These are phyloP conservation scores for Citrus hindsii DNA, from an alignment of 345 rosid species.

Conservation along the genomic window DNA sequence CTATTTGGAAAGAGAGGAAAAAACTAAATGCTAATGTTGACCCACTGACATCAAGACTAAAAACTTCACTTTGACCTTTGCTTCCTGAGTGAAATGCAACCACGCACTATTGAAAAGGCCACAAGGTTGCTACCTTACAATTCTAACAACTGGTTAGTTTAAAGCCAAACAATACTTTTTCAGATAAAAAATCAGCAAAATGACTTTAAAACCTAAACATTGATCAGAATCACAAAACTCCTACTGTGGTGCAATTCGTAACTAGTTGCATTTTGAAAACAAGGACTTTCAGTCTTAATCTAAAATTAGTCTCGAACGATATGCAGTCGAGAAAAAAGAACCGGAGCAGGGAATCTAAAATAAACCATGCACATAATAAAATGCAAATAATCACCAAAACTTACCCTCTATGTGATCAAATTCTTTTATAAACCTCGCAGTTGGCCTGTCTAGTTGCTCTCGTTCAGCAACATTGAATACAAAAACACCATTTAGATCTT, in stretches of 20 bases:
- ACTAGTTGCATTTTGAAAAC: neutral
- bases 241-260: neutral
- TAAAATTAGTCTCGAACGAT: neutral
- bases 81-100: neutral
- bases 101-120: neutral
- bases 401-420: constrained; percentile 69
- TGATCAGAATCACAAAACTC: neutral
- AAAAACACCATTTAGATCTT: constrained; percentile 72
- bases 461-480: constrained; percentile 76
- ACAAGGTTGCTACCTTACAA: neutral
- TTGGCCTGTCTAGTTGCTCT: constrained; percentile 78
- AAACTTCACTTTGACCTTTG: neutral
- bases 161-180: neutral
- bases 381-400: neutral
- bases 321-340: neutral
- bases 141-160: neutral
- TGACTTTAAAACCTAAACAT: neutral
- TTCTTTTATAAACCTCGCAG: constrained; percentile 84
- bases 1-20: neutral
- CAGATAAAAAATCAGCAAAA: neutral
- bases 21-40: neutral
- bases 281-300: neutral
- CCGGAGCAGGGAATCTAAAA: neutral
- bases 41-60: neutral
- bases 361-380: neutral